phyloP scores from a whole-genome alignment of 257 asterid genomes.

The Eucommia ulmoides region DNA sequence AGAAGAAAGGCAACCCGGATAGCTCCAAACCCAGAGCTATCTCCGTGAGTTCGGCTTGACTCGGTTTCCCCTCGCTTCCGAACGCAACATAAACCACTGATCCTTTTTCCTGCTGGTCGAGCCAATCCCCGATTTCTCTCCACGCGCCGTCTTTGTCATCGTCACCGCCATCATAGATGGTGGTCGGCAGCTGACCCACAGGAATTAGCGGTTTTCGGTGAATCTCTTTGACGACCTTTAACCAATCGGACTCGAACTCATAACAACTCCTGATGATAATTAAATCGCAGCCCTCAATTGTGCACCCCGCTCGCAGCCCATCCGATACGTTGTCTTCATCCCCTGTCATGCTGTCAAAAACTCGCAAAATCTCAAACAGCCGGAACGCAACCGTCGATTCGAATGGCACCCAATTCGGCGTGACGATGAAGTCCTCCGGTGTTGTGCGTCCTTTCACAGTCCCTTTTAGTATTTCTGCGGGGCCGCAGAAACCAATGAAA shows the following conservation, averaged over 20 bases:
- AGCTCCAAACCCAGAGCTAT: constrained; percentile 24
- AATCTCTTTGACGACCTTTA: constrained; percentile 11
- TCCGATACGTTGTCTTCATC: constrained; percentile 12
- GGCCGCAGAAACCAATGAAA: constrained; percentile 8
- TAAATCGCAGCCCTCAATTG: neutral
- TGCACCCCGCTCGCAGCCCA: neutral
- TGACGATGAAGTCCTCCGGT: constrained; percentile 15
- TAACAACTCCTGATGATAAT: constrained; percentile 12
- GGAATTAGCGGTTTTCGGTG: constrained; percentile 10
- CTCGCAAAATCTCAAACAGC: constrained; percentile 8
- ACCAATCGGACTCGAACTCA: constrained; percentile 22
- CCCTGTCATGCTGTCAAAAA: neutral
- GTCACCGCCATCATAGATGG: neutral
- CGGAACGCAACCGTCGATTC: constrained; percentile 14
- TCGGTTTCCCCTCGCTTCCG: constrained; percentile 28
- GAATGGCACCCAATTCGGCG: constrained; percentile 20
- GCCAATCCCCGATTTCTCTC: constrained; percentile 16
- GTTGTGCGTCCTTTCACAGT: constrained; percentile 3
- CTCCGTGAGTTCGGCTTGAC: constrained; percentile 17
- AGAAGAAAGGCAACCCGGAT: constrained; percentile 18
- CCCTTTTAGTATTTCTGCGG: constrained; percentile 4
- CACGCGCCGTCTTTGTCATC: constrained; percentile 5
- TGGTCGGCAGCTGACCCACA: constrained; percentile 16
- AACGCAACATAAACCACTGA: constrained; percentile 23
- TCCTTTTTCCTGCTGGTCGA: constrained; percentile 13